phyloP scores from a whole-genome alignment of 306 rosid species.

The Pachyrhizus erosus region DNA sequence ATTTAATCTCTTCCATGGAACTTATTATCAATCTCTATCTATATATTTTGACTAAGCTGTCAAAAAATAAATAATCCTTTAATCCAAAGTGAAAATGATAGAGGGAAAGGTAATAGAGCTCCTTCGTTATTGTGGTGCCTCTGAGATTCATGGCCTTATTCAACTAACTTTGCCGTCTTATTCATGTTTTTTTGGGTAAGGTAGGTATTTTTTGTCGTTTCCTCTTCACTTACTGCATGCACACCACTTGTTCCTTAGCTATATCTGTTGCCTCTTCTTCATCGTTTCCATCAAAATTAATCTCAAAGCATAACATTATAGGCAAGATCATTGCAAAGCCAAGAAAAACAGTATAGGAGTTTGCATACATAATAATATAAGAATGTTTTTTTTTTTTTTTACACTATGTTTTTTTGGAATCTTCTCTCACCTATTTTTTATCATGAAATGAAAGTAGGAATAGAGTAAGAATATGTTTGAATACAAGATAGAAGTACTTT shows the following conservation, averaged over 20 bases:
- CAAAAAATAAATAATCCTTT: neutral
- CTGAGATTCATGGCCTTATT: neutral
- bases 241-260: neutral
- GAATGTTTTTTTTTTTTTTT: no score
- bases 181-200: neutral
- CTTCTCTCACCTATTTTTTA: no score
- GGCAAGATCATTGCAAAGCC: no score
- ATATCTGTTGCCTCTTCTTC: neutral
- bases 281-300: slow-evolving; percentile 7
- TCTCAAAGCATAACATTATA: neutral
- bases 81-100: neutral
- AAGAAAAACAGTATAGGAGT: no score
- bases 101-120: neutral
- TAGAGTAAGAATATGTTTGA: no score
- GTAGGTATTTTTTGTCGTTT: neutral
- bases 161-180: neutral
- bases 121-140: neutral
- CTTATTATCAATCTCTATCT: neutral
- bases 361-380: no score
- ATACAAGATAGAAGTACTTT: no score
- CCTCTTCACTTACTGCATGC: slow-evolving; percentile 2
- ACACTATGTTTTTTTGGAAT: no score
- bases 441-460: no score
- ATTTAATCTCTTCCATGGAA: neutral
- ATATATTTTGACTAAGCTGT: no score